These are phyloP conservation scores for Leptographium procerum DNA, from an alignment of 2,329 filamentous ascomycete genomes.

Conservation along the genomic window DNA sequence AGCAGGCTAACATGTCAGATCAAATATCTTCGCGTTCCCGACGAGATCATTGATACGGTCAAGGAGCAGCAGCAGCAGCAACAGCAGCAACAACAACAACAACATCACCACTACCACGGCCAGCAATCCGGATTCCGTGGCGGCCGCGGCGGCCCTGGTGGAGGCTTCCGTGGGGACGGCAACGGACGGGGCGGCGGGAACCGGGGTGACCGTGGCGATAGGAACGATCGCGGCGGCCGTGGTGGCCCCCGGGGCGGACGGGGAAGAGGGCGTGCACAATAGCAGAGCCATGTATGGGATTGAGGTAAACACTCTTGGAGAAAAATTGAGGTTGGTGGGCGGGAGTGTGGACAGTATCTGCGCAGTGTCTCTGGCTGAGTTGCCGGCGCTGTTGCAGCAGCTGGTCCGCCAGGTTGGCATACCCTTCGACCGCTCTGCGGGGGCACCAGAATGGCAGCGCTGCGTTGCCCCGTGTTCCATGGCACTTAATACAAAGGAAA, in stretches of 20 bases:
- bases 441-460: not conserved
- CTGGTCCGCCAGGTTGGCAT: not conserved
- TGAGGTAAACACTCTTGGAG: not conserved
- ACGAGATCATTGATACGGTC: slow-evolving; percentile 90
- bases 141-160: slow-evolving; percentile 44
- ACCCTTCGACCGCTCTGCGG: not conserved
- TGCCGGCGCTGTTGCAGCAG: not conserved
- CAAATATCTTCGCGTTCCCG: slow-evolving; percentile 92
- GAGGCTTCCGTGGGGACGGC: slow-evolving; percentile 43
- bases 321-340: not conserved
- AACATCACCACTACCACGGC: slow-evolving; percentile 9
- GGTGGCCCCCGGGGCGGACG: slow-evolving; percentile 43
- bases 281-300: not conserved
- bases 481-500: not conserved
- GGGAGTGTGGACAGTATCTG: not conserved
- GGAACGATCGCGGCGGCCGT: slow-evolving; percentile 42
- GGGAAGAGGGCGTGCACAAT: slow-evolving; percentile 25
- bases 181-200: slow-evolving; percentile 41
- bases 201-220: slow-evolving; percentile 32
- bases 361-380: not conserved
- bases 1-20: slow-evolving; percentile 48
- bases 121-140: slow-evolving; percentile 47
- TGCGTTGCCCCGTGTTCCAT: not conserved
- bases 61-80: slow-evolving; percentile 83
- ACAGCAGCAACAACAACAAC: slow-evolving; percentile 33